Percentiles rank a stretch among this genome's conserved stretches.
phyloP scores from a whole-genome alignment of 495 filamentous ascomycete genomes.

The Durotheca rogersii region DNA sequence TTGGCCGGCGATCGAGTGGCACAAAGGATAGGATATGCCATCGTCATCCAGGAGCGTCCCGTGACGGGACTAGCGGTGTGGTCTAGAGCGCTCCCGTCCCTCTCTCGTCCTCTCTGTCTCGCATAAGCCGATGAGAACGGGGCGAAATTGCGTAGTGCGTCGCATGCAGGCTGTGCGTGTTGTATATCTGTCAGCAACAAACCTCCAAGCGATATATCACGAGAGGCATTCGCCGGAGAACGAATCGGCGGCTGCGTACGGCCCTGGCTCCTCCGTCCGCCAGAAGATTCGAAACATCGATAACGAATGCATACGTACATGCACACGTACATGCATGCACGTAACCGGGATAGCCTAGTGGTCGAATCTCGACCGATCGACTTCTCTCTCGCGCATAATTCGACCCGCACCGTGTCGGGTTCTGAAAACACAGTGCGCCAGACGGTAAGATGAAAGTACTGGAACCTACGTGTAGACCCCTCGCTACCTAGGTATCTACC shows the following conservation, averaged over 20 bases:
- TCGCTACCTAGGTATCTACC: not conserved
- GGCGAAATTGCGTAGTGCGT: too few species aligned
- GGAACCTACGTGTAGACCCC: too few species aligned
- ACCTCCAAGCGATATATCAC: too few species aligned
- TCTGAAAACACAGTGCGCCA: conserved; percentile 19
- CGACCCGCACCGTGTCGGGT: not conserved
- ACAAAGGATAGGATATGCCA: not conserved
- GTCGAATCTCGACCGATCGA: too few species aligned
- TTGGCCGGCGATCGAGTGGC: not conserved
- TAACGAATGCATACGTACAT: not conserved
- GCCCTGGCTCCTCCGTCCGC: too few species aligned
- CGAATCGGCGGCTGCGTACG: too few species aligned
- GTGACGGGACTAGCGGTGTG: not conserved
- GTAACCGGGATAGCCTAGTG: not conserved
- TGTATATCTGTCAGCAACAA: too few species aligned
- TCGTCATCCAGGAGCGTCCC: not conserved
- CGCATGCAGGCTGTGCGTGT: too few species aligned
- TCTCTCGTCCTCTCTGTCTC: too few species aligned
- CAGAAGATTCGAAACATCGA: not conserved
- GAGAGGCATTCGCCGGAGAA: too few species aligned
- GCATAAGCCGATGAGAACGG: too few species aligned
- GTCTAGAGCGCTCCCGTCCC: not conserved
- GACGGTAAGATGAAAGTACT: conserved; percentile 5
- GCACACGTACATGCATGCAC: not conserved
- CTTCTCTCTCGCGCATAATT: not conserved